Conservation (phyloP, 129 eudicot genomes). For the Flaveria ramosissima region DNA sequence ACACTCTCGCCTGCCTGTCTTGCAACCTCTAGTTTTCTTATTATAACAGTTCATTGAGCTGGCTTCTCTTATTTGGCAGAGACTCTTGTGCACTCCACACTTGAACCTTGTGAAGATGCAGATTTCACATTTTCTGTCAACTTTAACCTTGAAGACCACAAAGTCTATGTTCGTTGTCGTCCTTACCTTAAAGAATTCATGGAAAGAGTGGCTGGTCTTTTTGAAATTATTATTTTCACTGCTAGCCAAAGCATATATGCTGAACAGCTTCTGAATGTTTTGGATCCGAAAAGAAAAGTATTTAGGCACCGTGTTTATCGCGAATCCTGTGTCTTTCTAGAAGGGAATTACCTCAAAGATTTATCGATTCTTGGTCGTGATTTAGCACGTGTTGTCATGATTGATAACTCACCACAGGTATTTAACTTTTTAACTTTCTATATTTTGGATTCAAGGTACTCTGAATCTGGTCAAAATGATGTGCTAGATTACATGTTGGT, state of each 20-base stretch:
- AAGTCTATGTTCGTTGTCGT: conserved; percentile 90
- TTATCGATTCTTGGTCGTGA: conserved; percentile 97
- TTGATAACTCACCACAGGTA: conserved; percentile 99
- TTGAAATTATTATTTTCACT: conserved; percentile 95
- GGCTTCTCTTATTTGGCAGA: conserved; percentile 55
- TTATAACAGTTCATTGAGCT: background rate
- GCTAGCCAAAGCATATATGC: conserved; percentile 99
- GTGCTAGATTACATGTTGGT: background rate
- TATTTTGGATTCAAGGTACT: background rate
- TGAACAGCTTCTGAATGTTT: conserved; percentile 84
- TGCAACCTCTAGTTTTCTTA: background rate
- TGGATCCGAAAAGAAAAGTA: conserved; percentile 90
- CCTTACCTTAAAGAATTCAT: conserved; percentile 81
- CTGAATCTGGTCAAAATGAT: background rate
- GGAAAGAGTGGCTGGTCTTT: conserved; percentile 82
- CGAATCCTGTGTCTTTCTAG: conserved; percentile 83
- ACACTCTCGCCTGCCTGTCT: background rate
- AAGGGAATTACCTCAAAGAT: conserved; percentile 95
- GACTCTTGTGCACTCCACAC: conserved; percentile 98
- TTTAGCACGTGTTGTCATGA: conserved; percentile 78
- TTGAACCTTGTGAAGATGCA: conserved; percentile 84
- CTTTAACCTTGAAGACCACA: conserved; percentile 78
- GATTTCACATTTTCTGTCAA: conserved; percentile 91
- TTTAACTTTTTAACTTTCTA: background rate
- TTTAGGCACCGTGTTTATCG: conserved; percentile 97